phyloP scores from a whole-genome alignment of 139 green algal species.

The Tetraselmis striata region DNA sequence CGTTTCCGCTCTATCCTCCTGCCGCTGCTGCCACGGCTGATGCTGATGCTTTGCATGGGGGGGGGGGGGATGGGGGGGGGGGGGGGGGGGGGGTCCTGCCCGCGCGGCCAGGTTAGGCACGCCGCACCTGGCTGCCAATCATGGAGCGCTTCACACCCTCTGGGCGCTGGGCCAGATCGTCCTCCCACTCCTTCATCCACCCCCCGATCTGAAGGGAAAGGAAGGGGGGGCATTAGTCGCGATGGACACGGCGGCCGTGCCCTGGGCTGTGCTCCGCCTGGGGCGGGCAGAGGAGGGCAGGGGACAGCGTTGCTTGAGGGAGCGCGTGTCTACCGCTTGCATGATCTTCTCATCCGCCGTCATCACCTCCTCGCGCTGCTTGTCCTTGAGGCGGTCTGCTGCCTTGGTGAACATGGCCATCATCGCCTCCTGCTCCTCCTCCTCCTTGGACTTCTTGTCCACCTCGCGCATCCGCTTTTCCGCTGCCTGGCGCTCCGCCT shows the following conservation, averaged over 20 bases:
- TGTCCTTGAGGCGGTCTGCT: constrained; percentile 38
- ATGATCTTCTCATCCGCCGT: constrained; percentile 50
- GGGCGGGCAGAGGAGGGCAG: no score
- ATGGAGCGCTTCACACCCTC: constrained; percentile 35
- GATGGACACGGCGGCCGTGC: no score
- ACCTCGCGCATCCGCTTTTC: background rate
- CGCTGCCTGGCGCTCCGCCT: constrained; percentile 3
- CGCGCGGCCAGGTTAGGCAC: no score
- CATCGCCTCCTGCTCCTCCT: constrained; percentile 11
- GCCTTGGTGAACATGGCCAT: constrained; percentile 41
- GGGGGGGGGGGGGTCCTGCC: no score
- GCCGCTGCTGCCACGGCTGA: no score
- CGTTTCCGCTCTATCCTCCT: no score
- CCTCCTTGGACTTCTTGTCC: background rate
- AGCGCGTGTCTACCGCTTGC: background rate
- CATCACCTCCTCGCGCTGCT: constrained; percentile 55
- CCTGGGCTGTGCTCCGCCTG: no score
- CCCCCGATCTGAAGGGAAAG: constrained; percentile 8
- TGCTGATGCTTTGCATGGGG: no score
- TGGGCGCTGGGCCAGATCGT: constrained; percentile 71
- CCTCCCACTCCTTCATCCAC: constrained; percentile 78
- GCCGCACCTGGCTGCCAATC: constrained; percentile 19
- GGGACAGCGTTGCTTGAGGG: no score
- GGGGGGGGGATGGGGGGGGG: no score
- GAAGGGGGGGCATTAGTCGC: background rate